Evolutionary conservation across 768 basidiomycete genomes (phyloP), one percentile per base, ranked within the genome.

Genomic region (Serendipita indica): DNA sequence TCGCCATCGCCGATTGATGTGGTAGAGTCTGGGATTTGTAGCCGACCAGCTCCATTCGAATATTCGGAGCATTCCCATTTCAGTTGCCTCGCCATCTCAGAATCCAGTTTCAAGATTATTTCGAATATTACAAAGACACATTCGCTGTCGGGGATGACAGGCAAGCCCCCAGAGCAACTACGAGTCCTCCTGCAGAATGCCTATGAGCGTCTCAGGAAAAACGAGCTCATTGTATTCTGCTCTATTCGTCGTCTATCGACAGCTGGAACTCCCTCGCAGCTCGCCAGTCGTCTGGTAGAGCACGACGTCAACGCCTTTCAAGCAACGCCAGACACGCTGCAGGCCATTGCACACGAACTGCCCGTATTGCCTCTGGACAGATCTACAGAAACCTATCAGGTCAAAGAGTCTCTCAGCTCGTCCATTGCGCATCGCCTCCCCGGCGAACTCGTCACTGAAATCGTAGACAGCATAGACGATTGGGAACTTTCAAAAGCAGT

Each of bases 401-500:
- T 2, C 67, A 65, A 16, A 67, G 65, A 14, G 66, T 63, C 28
- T 63, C 61, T 67, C 25, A 27, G 33, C 25, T 18, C 33, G 49
- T n/a, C 49, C 49, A 7, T 54, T 18, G 49, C 30, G 16, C 49
- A 20, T 6, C 30, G 84, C 67, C 76, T 90, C 33, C 87, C 87
- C 0, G 73, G 83, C 58, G 88, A 90, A 67, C 77, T 90, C 37
- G 69, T 89, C 27, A 82, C 83, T 7, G 78, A 84, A 54, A 87
- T 89, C 61, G 69, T 89, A 69, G 84, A 89, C 60, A 79, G 84
- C 63, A 68, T 88, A 6, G 86, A 83, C 13, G 83, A 89, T 67
- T 93, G 89, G 87, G 85, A 90, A 64, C 80, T 93, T 6, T 74
- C 83, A 12, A 83, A 80, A 61, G 83, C 89, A 13, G 79, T 91